Base-by-base conservation (phyloP, 2,329 filamentous ascomycete species). In the Phyllachora maydis region DNA sequence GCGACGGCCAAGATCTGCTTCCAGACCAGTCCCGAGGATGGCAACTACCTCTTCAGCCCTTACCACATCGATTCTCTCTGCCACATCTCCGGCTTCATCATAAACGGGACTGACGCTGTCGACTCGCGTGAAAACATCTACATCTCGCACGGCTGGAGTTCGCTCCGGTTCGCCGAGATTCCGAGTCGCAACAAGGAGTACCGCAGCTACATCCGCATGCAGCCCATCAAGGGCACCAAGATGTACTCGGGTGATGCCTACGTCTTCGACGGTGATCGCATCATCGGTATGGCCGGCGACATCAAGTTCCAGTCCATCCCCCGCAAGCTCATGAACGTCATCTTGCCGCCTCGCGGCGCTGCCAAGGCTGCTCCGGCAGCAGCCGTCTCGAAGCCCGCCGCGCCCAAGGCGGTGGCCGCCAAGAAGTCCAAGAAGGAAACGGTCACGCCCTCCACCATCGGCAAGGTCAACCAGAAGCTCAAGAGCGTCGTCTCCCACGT, bases 261-360 rank as follows among this genome's bases (percentile, higher is more conserved):
- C 30, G 42, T 65, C 31, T 61, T 65, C 26, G 56, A 65, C 14
- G 52, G 54, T 18, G 56, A 60, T 16, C 46, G 39, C 24, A 46
- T 62, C 18, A 52, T 62, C 3, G 58, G 52, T 19, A 38, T 60
- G 6, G 39, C 45, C 16, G 49, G 55, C 24, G 65, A 69, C 23
- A 55, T 75, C 34, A 68, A 67, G 45, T 75, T 76, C 52, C 62
- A 66, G 40, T 56, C 63, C 33, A 70, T 74, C 25, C 68, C 70
- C 17, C 67, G 71, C 35, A 61, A 63, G 35, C 54, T 70, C 13
- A 52, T 76, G 29, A 71, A 73, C 49, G 59, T 67, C 34, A 60
- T 77, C 42, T 49, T 77, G 30, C 69, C 71, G 26, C 68, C 68
- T 2, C 52, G 56, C 14, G 62, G 61, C 22, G 47, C 43, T 18